Evolutionary conservation across 2,329 filamentous ascomycete genomes (phyloP), one percentile per base, ranked within the genome.

Genomic region (Diaporthe amygdali): DNA sequence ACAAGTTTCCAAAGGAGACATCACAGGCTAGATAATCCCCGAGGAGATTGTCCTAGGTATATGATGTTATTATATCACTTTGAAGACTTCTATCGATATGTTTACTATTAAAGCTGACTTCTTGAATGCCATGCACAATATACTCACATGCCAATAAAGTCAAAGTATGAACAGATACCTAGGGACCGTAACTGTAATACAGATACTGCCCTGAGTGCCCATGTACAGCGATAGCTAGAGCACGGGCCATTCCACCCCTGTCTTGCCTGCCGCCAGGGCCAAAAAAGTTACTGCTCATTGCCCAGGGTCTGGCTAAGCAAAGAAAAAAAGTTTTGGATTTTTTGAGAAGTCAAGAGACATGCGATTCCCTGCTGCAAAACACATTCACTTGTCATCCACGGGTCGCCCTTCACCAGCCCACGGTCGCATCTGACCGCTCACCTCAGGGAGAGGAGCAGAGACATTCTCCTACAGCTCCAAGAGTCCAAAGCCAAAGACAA

Each of bases 261-360:
- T 1, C 7, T 2, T 4, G 37, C 37, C 37, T 39, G 37, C 37
- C 37, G 37, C 37, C 37, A 14, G 37, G 37, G 10, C 6, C 37
- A 63, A 64, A 37, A 49, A 49, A 63, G 59, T 64, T 49, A 64
- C n/a, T 34, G 44, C 32, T 49, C 25, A 30, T 47, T 12, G 44
- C 44, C 37, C 41, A 68, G 66, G 56, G 55, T 69, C 56, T 64
- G 27, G 47, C 17, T 17, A 25, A 32, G 41, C 66, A 46, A 15
- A 70, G 51, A 47, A 74, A 74, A 74, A 74, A 74, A 73, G 71
- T 74, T 74, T 72, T 73, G 52, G 44, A 55, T 69, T 66, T 68
- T 61, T n/a, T 32, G 7, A 32, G 39, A 30, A 9, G n/a, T n/a
- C 22, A 22, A 27, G 22, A 49, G 37, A 22, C 14, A n/a, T 14